Evolutionary conservation across 2,329 filamentous ascomycete genomes (phyloP), one percentile per base, ranked within the genome.

Genomic region (Lachnellula subtilissima): DNA sequence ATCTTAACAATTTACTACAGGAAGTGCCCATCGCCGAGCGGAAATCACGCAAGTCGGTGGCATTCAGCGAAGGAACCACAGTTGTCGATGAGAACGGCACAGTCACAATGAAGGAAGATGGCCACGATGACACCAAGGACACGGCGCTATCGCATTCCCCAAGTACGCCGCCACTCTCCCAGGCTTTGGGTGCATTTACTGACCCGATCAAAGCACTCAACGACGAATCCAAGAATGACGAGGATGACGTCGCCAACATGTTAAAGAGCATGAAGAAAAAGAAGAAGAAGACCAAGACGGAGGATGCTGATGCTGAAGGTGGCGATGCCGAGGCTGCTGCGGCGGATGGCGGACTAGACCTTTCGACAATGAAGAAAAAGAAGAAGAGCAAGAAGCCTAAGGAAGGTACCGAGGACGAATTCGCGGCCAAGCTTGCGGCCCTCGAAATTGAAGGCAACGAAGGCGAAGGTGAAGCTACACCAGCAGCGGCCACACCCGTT

Each of bases 1-100:
- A 48, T 60, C 57, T 52, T 62, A 59, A 63, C 60, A 54, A 55
- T 45, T 43, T 42, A 40, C 49, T 43, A 53, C 51, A 70, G 65
- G 66, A 67, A 56, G 56, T 55, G 45, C 55, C 68, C 22, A 22
- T 4, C 45, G 62, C 65, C 19, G 81, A 86, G 68, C 81, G 82
- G 71, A 91, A 89, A 74, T 85, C 87, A 69, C 88, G 92, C 76
- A 96, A 97, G 78, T 95, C 91, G 48, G 93, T 97, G 69, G 87
- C 91, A 63, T 97, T 97, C 74, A 92, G 87, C 72, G 89, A 94
- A 75, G 89, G 90, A 70, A 84, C 90, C 67, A 83, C 89, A 64
- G 85, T 96, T 68, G 92, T 97, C 73, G 89, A 96, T 78, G 84
- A 85, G 74, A 89, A 96, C 80, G 93, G 93, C 68, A 84, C 87